Evolutionary conservation across 371 early-diverging fungal genomes (phyloP).

Genomic region (Mortierella sp.): DNA sequence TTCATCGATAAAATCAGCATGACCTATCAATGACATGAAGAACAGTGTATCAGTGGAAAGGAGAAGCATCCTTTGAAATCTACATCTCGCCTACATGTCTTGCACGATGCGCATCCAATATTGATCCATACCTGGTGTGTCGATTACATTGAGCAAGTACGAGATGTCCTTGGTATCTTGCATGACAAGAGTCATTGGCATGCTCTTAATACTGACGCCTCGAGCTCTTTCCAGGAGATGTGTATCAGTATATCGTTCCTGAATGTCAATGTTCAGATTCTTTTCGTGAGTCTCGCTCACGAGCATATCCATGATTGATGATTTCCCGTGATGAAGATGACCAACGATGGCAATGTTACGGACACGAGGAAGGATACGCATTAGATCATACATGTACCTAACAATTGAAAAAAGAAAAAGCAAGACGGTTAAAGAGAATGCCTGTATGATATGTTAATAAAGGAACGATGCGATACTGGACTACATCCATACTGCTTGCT

Average conservation of each 20-base stretch:
- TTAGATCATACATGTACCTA: constrained; percentile 88
- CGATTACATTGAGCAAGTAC: constrained; percentile 89
- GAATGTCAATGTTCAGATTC: constrained; percentile 65
- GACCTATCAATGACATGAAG: constrained; percentile 62
- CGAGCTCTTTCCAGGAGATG: constrained; percentile 93
- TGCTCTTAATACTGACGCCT: constrained; percentile 89
- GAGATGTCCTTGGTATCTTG: constrained; percentile 89
- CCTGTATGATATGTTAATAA: background rate
- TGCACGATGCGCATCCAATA: no score
- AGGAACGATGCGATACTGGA: no score
- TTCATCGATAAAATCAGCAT: constrained; percentile 95
- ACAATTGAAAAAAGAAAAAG: background rate
- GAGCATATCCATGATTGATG: constrained; percentile 92
- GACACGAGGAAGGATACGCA: constrained; percentile 81
- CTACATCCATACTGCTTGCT: constrained; percentile 80
- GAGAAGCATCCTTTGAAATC: background rate
- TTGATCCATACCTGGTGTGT: constrained; percentile 85
- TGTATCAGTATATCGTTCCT: constrained; percentile 91
- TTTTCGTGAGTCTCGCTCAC: constrained; percentile 87
- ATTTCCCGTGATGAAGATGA: constrained; percentile 98
- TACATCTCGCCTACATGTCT: background rate
- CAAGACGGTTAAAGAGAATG: no score
- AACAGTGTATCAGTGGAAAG: background rate
- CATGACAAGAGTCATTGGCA: constrained; percentile 93
- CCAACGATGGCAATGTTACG: constrained; percentile 94